A percentile compares a stretch with the other conserved stretches of the same genome.
phyloP scores from a whole-genome alignment of 352 stramenopile species.

The Phytophthora litchii region DNA sequence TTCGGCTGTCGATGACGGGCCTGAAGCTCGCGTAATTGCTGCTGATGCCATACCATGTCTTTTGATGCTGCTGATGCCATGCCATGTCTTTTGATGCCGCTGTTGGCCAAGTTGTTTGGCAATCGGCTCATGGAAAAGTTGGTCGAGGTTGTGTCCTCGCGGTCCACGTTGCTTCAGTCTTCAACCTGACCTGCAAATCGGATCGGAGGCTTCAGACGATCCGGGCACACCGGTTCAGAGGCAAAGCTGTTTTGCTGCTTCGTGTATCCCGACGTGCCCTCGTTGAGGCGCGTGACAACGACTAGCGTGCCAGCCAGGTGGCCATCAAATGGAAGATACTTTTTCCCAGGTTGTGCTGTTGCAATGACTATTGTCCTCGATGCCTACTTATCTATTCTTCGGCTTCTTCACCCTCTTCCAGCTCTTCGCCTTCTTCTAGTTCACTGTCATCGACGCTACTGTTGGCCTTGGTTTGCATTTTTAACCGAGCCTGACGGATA shows the following conservation, averaged over 20 bases:
- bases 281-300: not conserved
- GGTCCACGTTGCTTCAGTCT: constrained; percentile 5
- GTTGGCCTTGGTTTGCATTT: constrained; percentile 54
- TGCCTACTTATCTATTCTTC: constrained; percentile 30
- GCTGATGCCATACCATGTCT: too few relatives aligned
- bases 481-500: constrained; percentile 68
- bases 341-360: constrained; percentile 15
- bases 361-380: constrained; percentile 3
- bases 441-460: constrained; percentile 42
- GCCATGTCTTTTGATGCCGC: too few relatives aligned
- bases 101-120: too few relatives aligned
- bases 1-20: not conserved
- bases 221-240: not conserved
- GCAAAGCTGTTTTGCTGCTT: constrained; percentile 1
- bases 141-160: not conserved
- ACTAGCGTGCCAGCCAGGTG: constrained; percentile 5
- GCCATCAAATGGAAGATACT: constrained; percentile 8
- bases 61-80: too few relatives aligned
- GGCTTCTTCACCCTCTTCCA: constrained; percentile 43
- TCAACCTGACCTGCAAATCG: constrained; percentile 6
- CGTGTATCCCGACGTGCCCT: not conserved
- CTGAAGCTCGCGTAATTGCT: not conserved
- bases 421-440: constrained; percentile 67
- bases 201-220: constrained; percentile 1
- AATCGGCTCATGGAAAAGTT: too few relatives aligned